phyloP scores from a whole-genome alignment of 2,329 filamentous ascomycete species.

The Exophiala sp. region DNA sequence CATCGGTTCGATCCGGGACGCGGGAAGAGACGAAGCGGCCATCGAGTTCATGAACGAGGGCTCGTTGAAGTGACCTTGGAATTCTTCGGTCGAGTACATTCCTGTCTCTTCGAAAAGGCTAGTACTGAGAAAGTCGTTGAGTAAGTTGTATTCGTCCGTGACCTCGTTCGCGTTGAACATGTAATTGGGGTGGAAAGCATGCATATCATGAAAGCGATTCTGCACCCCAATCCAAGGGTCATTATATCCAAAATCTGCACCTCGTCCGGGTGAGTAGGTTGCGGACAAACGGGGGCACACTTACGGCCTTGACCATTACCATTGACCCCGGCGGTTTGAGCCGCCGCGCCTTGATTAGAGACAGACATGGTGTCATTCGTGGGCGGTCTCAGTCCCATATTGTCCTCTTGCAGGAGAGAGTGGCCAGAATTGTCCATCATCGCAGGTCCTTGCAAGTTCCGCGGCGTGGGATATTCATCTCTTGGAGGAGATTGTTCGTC shows the following conservation, averaged over 20 bases:
- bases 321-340: constrained; percentile 59
- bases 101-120: constrained; percentile 76
- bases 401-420: constrained; percentile 38
- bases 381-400: constrained; percentile 47
- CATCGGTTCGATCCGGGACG: constrained; percentile 31
- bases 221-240: constrained; percentile 68
- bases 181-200: constrained; percentile 86
- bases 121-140: constrained; percentile 93
- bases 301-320: constrained; percentile 69
- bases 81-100: constrained; percentile 61
- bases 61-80: constrained; percentile 56
- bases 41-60: constrained; percentile 48
- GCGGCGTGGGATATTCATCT: constrained; percentile 40
- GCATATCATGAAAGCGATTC: constrained; percentile 88
- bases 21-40: constrained; percentile 31
- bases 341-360: constrained; percentile 50
- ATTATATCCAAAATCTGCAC: constrained; percentile 70
- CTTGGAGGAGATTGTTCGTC: constrained; percentile 51
- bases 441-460: constrained; percentile 51
- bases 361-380: constrained; percentile 26
- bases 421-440: constrained; percentile 50
- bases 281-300: constrained; percentile 37
- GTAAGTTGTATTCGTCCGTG: constrained; percentile 90
- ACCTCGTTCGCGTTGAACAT: constrained; percentile 94
- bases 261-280: constrained; percentile 29